Percentiles rank a stretch among this genome's conserved stretches.
These are phyloP conservation scores for Phaeosphaeria sp. DNA, from an alignment of 2,329 filamentous ascomycete genomes.

Conservation along the genomic window DNA sequence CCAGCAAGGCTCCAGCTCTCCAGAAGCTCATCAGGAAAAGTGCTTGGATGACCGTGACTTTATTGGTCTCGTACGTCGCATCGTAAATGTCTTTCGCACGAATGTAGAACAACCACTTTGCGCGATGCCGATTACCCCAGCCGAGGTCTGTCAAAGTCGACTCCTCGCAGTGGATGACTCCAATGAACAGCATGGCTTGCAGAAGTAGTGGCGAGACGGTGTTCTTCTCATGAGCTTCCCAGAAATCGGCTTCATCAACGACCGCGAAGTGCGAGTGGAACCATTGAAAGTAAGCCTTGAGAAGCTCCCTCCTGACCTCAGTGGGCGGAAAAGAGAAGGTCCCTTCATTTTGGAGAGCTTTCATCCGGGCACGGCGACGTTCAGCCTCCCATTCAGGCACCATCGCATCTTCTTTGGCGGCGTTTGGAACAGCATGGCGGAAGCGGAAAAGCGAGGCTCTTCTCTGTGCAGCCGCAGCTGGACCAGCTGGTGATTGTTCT, in stretches of 20 bases:
- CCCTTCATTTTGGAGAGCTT: constrained; percentile 48
- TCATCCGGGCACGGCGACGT: constrained; percentile 44
- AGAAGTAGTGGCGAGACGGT: constrained; percentile 59
- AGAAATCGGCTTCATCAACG: constrained; percentile 56
- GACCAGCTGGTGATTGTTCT: constrained; percentile 32
- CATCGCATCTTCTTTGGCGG: constrained; percentile 42
- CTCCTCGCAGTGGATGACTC: constrained; percentile 61
- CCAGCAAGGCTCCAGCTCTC: constrained; percentile 55
- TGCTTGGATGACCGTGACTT: constrained; percentile 58
- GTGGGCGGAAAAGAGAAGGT: constrained; percentile 56
- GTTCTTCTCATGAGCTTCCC: constrained; percentile 48
- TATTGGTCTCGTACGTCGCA: constrained; percentile 61
- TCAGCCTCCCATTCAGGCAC: constrained; percentile 47
- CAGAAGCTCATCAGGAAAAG: constrained; percentile 65
- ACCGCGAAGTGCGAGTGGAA: constrained; percentile 66
- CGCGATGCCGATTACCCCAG: constrained; percentile 57
- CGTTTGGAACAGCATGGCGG: constrained; percentile 44
- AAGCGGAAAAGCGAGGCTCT: constrained; percentile 26
- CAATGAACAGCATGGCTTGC: constrained; percentile 63
- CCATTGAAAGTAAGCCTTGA: constrained; percentile 63
- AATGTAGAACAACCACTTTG: constrained; percentile 60
- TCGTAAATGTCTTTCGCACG: constrained; percentile 61
- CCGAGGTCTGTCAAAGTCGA: constrained; percentile 54
- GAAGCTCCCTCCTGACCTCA: constrained; percentile 51
- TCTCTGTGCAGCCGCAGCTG: constrained; percentile 37